Evolutionary conservation across 805 yeast genomes (phyloP).

Genomic region (Peterozyma xylosa): DNA sequence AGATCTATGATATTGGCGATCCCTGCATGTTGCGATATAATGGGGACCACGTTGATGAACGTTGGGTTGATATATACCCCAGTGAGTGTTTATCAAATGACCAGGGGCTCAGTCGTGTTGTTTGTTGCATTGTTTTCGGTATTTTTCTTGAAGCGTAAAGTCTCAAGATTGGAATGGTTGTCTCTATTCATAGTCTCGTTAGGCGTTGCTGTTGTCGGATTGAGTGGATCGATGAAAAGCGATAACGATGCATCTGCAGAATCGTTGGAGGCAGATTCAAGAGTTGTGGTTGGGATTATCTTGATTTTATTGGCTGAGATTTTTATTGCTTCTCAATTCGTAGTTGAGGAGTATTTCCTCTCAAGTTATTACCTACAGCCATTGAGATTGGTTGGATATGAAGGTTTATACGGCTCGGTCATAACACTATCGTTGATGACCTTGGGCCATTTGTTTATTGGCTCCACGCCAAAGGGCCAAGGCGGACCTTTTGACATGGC

Average conservation of each 20-base stretch:
- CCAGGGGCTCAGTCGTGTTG: conserved; percentile 69
- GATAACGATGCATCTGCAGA: conserved; percentile 6
- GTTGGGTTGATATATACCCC: conserved; percentile 70
- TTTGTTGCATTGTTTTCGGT: conserved; percentile 71
- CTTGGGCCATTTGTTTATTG: conserved; percentile 31
- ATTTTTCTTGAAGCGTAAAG: conserved; percentile 45
- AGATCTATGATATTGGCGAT: conserved; percentile 34
- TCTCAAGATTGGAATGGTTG: conserved; percentile 60
- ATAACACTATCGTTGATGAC: conserved; percentile 39
- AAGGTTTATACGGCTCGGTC: conserved; percentile 59
- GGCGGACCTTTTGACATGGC: conserved; percentile 49
- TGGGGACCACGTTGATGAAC: conserved; percentile 70
- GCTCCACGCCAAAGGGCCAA: conserved; percentile 23
- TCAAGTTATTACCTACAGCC: conserved; percentile 48
- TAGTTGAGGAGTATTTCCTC: conserved; percentile 65
- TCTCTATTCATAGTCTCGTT: conserved; percentile 54
- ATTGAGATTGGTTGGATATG: conserved; percentile 60
- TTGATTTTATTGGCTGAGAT: conserved; percentile 55
- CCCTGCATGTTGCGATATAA: conserved; percentile 66
- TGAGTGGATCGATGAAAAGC: conserved; percentile 46
- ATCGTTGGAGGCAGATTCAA: conserved; percentile 9
- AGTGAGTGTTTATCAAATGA: conserved; percentile 79
- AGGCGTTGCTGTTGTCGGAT: conserved; percentile 69
- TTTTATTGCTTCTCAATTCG: conserved; percentile 73
- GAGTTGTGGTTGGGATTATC: conserved; percentile 46